phyloP scores from a whole-genome alignment of 805 yeast genomes.

The Pichia cabralensis region DNA sequence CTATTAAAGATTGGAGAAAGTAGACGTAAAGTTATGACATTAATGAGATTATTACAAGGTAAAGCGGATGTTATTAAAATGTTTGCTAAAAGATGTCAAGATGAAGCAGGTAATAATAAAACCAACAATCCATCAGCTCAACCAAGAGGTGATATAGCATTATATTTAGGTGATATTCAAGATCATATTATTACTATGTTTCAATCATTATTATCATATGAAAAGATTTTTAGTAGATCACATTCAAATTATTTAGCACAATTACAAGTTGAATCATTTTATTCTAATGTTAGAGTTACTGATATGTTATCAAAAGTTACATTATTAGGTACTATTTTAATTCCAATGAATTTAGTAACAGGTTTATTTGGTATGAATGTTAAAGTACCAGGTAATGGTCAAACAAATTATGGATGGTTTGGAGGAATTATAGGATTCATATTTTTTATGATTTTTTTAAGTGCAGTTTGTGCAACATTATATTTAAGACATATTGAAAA shows the following conservation, averaged over 20 bases:
- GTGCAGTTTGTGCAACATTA: constrained; percentile 16
- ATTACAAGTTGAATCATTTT: constrained; percentile 84
- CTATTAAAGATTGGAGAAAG: constrained; percentile 78
- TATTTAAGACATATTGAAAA: constrained; percentile 18
- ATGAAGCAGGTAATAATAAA: constrained; percentile 33
- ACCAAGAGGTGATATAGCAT: constrained; percentile 86
- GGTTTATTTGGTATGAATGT: constrained; percentile 98
- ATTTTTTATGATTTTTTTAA: constrained; percentile 15
- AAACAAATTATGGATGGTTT: constrained; percentile 43
- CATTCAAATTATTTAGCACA: constrained; percentile 92
- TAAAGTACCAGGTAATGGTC: constrained; percentile 58
- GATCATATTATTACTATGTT: constrained; percentile 96
- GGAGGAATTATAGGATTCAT: constrained; percentile 27
- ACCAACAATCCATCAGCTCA: constrained; percentile 27
- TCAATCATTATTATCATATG: constrained; percentile 82
- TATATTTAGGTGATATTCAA: constrained; percentile 90
- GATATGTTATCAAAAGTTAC: constrained; percentile 86
- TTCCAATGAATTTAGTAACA: constrained; percentile 83
- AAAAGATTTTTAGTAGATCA: constrained; percentile 84
- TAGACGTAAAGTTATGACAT: constrained; percentile 83
- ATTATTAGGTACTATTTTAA: constrained; percentile 76
- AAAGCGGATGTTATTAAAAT: constrained; percentile 94
- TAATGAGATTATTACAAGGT: constrained; percentile 81
- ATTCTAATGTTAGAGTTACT: constrained; percentile 76
- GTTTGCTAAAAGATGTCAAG: constrained; percentile 93